Percentiles rank a stretch among this genome's conserved stretches.
Evolutionary conservation across 257 asterid species (phyloP).

Genomic region (Solanum sitiens): DNA sequence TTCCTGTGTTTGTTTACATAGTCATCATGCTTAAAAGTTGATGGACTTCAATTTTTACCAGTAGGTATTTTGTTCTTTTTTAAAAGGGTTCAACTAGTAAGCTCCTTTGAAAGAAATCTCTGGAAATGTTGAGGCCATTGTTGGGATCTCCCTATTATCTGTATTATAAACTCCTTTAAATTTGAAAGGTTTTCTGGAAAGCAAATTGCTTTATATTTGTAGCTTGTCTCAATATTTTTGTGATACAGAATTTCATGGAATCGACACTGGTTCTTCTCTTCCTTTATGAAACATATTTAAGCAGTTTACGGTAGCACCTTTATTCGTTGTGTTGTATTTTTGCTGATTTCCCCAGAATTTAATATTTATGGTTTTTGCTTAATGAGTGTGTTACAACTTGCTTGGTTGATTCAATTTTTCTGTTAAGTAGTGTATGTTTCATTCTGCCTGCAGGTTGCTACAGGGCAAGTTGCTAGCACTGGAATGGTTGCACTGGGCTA

Average conservation of each 20-base stretch:
- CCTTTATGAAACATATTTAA: not conserved
- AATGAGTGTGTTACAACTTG: not conserved
- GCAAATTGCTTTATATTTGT: not conserved
- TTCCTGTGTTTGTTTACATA: not conserved
- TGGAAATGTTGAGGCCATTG: not conserved
- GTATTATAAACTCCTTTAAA: not conserved
- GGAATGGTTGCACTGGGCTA: conserved; percentile 70
- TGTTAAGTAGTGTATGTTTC: not conserved
- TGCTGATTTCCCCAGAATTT: not conserved
- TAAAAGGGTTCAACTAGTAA: not conserved
- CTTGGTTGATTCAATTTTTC: not conserved
- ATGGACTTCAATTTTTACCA: not conserved
- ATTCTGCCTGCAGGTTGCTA: conserved; percentile 38
- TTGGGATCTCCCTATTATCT: not conserved
- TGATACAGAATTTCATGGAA: not conserved
- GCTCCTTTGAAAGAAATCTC: not conserved
- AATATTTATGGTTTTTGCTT: not conserved
- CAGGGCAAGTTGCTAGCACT: conserved; percentile 80
- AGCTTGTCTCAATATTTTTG: not conserved
- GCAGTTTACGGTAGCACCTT: not conserved
- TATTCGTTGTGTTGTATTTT: not conserved
- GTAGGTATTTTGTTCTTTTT: not conserved
- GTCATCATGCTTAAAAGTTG: not conserved
- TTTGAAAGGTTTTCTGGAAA: not conserved
- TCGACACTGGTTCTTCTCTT: not conserved